These are phyloP conservation scores for Apophysomyces variabilis DNA, from an alignment of 371 early-diverging fungal genomes.

Conservation along the genomic window DNA sequence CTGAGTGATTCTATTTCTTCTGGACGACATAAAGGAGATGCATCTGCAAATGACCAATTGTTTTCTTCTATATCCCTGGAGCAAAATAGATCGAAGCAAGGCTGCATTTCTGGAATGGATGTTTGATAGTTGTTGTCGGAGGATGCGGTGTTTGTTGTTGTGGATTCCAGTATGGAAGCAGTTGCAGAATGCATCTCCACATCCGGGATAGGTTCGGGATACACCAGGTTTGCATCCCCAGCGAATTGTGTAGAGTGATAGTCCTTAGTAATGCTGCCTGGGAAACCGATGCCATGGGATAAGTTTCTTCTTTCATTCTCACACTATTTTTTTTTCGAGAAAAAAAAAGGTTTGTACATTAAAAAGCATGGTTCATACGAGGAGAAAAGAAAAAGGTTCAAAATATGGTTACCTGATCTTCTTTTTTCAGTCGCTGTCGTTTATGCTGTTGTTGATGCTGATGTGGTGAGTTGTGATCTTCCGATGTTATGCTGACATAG, in stretches of 20 bases:
- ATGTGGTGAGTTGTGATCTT: neutral
- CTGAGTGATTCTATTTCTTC: constrained; percentile 2
- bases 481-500: neutral
- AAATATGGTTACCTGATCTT: too few relatives aligned
- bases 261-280: too few relatives aligned
- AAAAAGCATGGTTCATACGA: too few relatives aligned
- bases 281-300: too few relatives aligned
- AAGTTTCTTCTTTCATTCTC: too few relatives aligned
- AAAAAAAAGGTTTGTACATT: too few relatives aligned
- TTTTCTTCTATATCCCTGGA: neutral
- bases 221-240: neutral
- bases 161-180: neutral
- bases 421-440: too few relatives aligned
- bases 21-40: neutral
- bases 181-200: constrained; percentile 2
- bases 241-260: too few relatives aligned
- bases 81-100: neutral
- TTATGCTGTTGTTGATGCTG: too few relatives aligned
- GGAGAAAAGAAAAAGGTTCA: too few relatives aligned
- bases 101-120: neutral
- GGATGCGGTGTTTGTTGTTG: neutral
- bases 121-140: constrained; percentile 1
- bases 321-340: too few relatives aligned
- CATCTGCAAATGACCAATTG: neutral
- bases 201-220: neutral